phyloP scores from a whole-genome alignment of 2,329 filamentous ascomycete genomes.

The Phyllosticta ampelicida region DNA sequence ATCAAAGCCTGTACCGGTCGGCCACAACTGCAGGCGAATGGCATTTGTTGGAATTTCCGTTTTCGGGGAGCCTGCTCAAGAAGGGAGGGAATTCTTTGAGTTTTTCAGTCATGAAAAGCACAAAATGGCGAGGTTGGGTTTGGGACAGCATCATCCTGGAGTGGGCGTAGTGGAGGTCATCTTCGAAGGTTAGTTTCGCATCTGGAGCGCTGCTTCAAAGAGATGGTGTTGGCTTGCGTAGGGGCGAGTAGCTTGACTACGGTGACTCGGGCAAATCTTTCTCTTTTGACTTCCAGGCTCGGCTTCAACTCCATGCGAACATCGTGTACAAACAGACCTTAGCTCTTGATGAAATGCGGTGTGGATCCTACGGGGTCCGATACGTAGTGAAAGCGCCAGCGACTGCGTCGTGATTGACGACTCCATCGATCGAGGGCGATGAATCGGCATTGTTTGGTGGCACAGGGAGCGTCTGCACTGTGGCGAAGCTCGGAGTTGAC shows the following conservation, averaged over 20 bases:
- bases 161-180: conserved; percentile 14
- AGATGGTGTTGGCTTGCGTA: not conserved
- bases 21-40: conserved; percentile 39
- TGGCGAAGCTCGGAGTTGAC: too few species aligned
- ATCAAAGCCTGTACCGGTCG: conserved; percentile 39
- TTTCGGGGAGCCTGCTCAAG: conserved; percentile 22
- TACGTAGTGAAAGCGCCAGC: not conserved
- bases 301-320: not conserved
- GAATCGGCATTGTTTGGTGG: not conserved
- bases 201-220: not conserved
- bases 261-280: not conserved
- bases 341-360: not conserved
- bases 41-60: conserved; percentile 34
- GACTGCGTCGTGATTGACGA: not conserved
- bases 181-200: too few species aligned
- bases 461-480: not conserved
- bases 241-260: not conserved
- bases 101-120: conserved; percentile 26
- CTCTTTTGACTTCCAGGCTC: not conserved
- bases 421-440: not conserved
- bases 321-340: not conserved
- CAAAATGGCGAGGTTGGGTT: conserved; percentile 31
- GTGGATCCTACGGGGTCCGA: not conserved
- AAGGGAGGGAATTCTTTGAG: conserved; percentile 27
- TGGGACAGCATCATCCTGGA: conserved; percentile 34